Percentiles rank a stretch among this genome's conserved stretches.
These are phyloP conservation scores for Dipodascopsis uninucleata DNA, from an alignment of 805 yeast species.

Conservation along the genomic window DNA sequence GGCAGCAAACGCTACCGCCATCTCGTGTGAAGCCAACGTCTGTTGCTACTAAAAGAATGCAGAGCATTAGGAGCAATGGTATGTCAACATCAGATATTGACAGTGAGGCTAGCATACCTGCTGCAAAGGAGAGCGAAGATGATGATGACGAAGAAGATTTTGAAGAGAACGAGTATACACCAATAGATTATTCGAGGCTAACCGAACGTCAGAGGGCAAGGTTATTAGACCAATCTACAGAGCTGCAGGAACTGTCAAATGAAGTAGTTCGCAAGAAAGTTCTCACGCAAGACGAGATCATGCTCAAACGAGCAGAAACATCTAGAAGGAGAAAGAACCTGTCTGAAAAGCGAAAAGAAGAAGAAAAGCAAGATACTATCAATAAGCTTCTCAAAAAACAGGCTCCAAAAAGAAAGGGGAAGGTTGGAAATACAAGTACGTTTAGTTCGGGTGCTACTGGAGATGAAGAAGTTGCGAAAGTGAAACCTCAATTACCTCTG, in stretches of 20 bases:
- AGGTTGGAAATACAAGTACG: slow-evolving; percentile 6
- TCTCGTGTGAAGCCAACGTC: too few species aligned
- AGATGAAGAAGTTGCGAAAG: slow-evolving; percentile 11
- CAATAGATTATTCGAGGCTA: slow-evolving; percentile 32
- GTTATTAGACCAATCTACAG: slow-evolving; percentile 29
- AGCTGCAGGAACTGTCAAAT: slow-evolving; percentile 26
- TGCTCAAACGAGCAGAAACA: slow-evolving; percentile 75
- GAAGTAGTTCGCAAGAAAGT: slow-evolving; percentile 42
- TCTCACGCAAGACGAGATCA: slow-evolving; percentile 79
- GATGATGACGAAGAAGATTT: slow-evolving; percentile 29
- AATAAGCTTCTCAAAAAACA: slow-evolving; percentile 81
- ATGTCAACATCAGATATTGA: slow-evolving; percentile 2
- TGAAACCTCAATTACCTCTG: not conserved
- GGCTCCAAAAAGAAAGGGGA: slow-evolving; percentile 47
- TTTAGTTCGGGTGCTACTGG: slow-evolving; percentile 15
- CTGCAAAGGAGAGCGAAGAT: slow-evolving; percentile 2
- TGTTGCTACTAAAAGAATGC: not conserved
- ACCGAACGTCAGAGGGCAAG: slow-evolving; percentile 42
- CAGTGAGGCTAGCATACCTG: slow-evolving; percentile 2
- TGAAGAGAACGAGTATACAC: slow-evolving; percentile 27
- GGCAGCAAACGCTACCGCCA: too few species aligned
- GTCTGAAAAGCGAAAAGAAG: slow-evolving; percentile 77
- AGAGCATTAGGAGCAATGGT: not conserved
- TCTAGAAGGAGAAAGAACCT: slow-evolving; percentile 85
- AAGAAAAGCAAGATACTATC: slow-evolving; percentile 82